These are phyloP conservation scores for Otatea glauca DNA, from an alignment of 176 grass and related monocot species.

Conservation along the genomic window DNA sequence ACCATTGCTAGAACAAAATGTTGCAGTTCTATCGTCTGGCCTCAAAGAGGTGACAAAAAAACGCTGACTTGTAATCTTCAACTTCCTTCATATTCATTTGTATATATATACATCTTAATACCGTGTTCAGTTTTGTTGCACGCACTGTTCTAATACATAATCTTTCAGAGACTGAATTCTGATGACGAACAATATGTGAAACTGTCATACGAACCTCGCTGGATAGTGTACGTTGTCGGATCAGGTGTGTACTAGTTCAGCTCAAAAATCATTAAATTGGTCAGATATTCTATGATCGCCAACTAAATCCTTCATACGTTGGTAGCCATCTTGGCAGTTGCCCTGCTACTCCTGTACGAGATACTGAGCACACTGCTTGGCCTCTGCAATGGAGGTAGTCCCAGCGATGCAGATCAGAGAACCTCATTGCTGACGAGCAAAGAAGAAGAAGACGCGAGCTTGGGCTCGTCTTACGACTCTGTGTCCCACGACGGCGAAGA, in stretches of 20 bases:
- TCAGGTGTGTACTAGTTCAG: constrained; percentile 58
- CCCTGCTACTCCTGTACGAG: constrained; percentile 61
- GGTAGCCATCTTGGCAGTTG: constrained; percentile 55
- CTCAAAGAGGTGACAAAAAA: constrained; percentile 41
- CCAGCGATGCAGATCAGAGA: constrained; percentile 10
- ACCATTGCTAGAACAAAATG: constrained; percentile 48
- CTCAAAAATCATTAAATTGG: too few relatives aligned
- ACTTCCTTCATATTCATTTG: neutral
- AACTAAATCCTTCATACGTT: neutral
- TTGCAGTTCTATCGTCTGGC: constrained; percentile 57
- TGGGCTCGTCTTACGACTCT: constrained; percentile 88
- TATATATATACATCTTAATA: neutral
- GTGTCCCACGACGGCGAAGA: constrained; percentile 65
- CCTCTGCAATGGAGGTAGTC: neutral
- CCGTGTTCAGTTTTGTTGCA: neutral
- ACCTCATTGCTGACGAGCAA: constrained; percentile 53
- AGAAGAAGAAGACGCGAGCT: constrained; percentile 63
- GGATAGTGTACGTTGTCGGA: constrained; percentile 64
- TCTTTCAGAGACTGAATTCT: constrained; percentile 43
- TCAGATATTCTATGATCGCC: neutral
- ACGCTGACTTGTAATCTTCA: neutral
- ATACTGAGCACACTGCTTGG: constrained; percentile 43
- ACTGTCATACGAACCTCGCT: constrained; percentile 69
- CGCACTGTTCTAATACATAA: neutral
- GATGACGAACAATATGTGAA: constrained; percentile 51